Evolutionary conservation across 164 flowering plant genomes (phyloP), one percentile per base, ranked within the genome.

Genomic region (Malania oleifera): DNA sequence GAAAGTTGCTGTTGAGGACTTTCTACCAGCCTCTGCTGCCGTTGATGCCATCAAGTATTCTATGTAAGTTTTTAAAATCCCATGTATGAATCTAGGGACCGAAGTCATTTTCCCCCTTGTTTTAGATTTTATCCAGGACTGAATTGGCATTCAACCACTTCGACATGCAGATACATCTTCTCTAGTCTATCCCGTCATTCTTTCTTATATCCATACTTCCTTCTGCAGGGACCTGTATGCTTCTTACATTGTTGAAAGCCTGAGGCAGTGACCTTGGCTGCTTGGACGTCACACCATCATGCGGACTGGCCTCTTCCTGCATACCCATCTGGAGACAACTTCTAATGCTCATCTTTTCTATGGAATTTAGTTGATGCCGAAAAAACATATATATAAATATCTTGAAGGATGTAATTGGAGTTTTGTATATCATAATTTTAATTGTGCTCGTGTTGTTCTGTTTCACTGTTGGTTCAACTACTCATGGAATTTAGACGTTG

Each of bases 171-270:
- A 12, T 23, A 7, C 28, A 0, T 29, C 10, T 24, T 39, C 2
- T 57, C 29, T 11, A 8, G 40, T 29, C 13, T 50, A 17, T 38
- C 1, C 10, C 52, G 46, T 14, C 13, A 18, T 28, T 44, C 13
- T 3, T n/a, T 38, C 20, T 48, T 55, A 48, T 39, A 27, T 48
- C 14, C 8, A 20, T 66, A 47, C 55, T 49, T 56, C 13, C 18
- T 63, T 23, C 61, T 73, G 64, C 84, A 89, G 92, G 96, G 92
- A 82, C 69, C 78, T 86, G 52, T 89, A 86, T 69, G 91, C 85
- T 18, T 75, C 88, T 25, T 88, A 88, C 77, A 84, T 86, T 39
- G 88, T 88, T 41, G 92, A 84, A 56, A 77, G 84, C 78, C 68
- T 88, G 77, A 86, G 96, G 85, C 75, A 78, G 80, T 88, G 67